phyloP scores from a whole-genome alignment of 2,329 filamentous ascomycete species.

The Talaromyces piceae region DNA sequence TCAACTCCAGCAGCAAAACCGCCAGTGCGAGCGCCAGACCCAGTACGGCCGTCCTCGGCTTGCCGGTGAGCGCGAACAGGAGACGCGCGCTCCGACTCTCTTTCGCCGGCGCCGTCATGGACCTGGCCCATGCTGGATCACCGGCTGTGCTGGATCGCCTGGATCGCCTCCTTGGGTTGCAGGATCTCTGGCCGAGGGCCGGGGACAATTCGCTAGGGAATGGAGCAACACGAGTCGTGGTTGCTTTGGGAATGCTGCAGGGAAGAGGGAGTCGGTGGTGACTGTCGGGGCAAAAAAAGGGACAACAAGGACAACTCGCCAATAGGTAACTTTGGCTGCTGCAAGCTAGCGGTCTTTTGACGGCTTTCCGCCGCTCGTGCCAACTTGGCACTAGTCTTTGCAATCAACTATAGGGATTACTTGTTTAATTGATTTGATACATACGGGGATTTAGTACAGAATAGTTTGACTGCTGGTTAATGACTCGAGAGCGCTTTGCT shows the following conservation, averaged over 20 bases:
- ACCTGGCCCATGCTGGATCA: constrained; percentile 3
- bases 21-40: constrained; percentile 4
- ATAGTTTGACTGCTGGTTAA: no score
- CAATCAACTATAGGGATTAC: no score
- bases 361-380: neutral
- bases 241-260: neutral
- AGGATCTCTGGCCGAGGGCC: no score
- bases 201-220: no score
- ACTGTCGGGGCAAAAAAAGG: no score
- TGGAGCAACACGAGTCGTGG: no score
- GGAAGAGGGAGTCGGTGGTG: no score
- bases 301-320: neutral
- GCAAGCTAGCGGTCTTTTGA: neutral
- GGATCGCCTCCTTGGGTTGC: no score
- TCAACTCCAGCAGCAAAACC: neutral
- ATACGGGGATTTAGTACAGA: no score
- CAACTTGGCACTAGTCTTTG: neutral
- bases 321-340: neutral
- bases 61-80: constrained; percentile 9
- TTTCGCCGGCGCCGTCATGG: constrained; percentile 9
- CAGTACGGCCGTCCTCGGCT: constrained; percentile 10
- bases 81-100: constrained; percentile 1
- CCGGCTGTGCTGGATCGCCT: neutral
- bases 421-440: no score
- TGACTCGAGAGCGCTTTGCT: no score